A percentile compares a stretch with the other conserved stretches of the same genome.
Evolutionary conservation across 208 protist species (phyloP).

Genomic region (Giardia duodenalis): DNA sequence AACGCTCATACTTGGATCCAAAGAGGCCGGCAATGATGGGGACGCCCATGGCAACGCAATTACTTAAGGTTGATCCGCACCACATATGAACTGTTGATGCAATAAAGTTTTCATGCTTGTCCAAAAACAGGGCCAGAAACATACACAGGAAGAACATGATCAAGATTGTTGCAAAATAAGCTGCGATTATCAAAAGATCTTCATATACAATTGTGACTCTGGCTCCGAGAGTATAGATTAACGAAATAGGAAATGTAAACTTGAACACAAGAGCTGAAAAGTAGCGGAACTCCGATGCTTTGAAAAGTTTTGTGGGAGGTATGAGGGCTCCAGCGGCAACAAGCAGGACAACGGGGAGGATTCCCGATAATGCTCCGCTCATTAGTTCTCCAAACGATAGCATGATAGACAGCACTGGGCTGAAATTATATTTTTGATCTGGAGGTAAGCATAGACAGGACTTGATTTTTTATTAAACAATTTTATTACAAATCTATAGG

Average conservation of each 20-base stretch:
- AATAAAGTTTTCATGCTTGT: background rate
- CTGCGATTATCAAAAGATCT: background rate
- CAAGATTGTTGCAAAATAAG: background rate
- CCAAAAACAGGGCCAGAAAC: background rate
- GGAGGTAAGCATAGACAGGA: no score
- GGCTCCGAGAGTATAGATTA: background rate
- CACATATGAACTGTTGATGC: background rate
- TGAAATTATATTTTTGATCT: no score
- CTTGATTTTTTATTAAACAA: conserved; percentile 3
- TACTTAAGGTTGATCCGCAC: background rate
- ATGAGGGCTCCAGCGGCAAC: background rate
- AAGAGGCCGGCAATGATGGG: background rate
- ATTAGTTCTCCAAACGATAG: background rate
- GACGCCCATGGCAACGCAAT: background rate
- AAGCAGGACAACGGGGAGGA: background rate
- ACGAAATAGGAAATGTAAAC: background rate
- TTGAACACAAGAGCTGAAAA: background rate
- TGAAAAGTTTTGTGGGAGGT: background rate
- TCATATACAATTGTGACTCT: background rate
- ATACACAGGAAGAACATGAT: background rate
- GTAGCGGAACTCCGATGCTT: background rate
- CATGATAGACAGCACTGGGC: background rate
- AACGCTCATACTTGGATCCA: background rate
- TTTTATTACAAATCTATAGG: conserved; percentile 4
- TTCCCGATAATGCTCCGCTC: background rate